A percentile compares a stretch with the other conserved stretches of the same genome.
phyloP scores from a whole-genome alignment of 345 rosid genomes.

The Luvunga scandens region DNA sequence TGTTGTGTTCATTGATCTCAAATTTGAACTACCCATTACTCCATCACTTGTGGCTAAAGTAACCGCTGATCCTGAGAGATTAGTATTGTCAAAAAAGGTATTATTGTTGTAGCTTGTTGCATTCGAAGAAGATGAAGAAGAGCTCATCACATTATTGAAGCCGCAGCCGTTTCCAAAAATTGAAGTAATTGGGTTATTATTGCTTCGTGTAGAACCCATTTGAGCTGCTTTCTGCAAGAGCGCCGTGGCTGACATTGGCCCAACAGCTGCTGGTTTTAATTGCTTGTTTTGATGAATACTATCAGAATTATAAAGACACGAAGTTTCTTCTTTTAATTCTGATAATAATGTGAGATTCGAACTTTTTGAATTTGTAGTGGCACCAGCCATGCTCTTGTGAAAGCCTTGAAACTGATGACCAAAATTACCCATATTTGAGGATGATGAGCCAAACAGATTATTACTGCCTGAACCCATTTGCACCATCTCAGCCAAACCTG shows the following conservation, averaged over 20 bases:
- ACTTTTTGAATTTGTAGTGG: slow-evolving; percentile 26
- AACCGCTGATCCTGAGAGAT: slow-evolving; percentile 9
- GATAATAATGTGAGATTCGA: slow-evolving; percentile 49
- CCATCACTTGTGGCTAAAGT: slow-evolving; percentile 13
- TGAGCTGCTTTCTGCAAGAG: slow-evolving; percentile 94
- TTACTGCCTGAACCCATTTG: slow-evolving; percentile 42
- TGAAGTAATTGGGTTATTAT: slow-evolving; percentile 26
- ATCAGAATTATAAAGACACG: slow-evolving; percentile 39
- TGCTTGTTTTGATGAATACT: slow-evolving; percentile 39
- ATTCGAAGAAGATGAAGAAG: slow-evolving; percentile 42
- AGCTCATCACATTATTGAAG: slow-evolving; percentile 39
- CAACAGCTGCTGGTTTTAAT: slow-evolving; percentile 24
- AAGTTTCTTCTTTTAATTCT: slow-evolving; percentile 39
- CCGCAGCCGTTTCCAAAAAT: slow-evolving; percentile 34
- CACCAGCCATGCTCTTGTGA: slow-evolving; percentile 5
- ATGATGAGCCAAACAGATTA: slow-evolving; percentile 45
- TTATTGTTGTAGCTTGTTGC: slow-evolving; percentile 17
- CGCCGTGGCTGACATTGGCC: slow-evolving; percentile 88
- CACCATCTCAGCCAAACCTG: slow-evolving; percentile 58
- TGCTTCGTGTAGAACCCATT: slow-evolving; percentile 88
- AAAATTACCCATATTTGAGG: slow-evolving; percentile 38
- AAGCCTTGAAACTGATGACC: slow-evolving; percentile 39
- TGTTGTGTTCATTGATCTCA: slow-evolving; percentile 19
- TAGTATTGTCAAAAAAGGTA: no score
- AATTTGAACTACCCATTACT: slow-evolving; percentile 22